Conservation (phyloP, 1,284 basidiomycete species). For the Rugosomyces carneus region DNA sequence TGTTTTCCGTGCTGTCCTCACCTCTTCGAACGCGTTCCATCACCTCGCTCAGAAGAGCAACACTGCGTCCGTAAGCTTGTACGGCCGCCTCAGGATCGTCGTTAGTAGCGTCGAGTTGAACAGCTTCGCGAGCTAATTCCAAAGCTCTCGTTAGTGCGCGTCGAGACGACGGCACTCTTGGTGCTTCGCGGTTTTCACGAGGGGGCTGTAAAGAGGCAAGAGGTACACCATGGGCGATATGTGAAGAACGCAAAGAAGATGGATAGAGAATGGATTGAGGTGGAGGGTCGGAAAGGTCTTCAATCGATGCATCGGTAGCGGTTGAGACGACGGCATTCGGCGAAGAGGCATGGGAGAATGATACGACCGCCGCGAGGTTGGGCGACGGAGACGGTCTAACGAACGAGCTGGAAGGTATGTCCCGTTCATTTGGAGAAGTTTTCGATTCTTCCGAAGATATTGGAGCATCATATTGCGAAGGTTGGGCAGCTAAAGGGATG, state of each 20-base stretch:
- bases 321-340: slow-evolving; percentile 21
- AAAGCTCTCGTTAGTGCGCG: slow-evolving; percentile 72
- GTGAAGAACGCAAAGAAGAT: slow-evolving; percentile 28
- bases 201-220: slow-evolving; percentile 40
- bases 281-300: slow-evolving; percentile 54
- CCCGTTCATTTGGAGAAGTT: slow-evolving; percentile 24
- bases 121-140: slow-evolving; percentile 78
- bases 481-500: slow-evolving; percentile 30
- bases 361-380: slow-evolving; percentile 50
- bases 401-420: slow-evolving; percentile 32
- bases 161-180: slow-evolving; percentile 59
- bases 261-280: slow-evolving; percentile 42
- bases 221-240: slow-evolving; percentile 25
- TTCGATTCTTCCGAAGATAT: slow-evolving; percentile 15
- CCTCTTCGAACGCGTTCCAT: slow-evolving; percentile 82
- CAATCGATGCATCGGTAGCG: slow-evolving; percentile 31
- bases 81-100: slow-evolving; percentile 79
- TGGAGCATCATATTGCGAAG: slow-evolving; percentile 17
- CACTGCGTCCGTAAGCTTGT: slow-evolving; percentile 74
- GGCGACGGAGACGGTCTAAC: slow-evolving; percentile 47
- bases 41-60: slow-evolving; percentile 75
- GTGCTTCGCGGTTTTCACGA: slow-evolving; percentile 31
- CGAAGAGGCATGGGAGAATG: slow-evolving; percentile 48
- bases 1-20: slow-evolving; percentile 63
- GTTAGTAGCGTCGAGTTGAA: slow-evolving; percentile 73